Evolutionary conservation across 2,329 filamentous ascomycete genomes (phyloP), one percentile per base, ranked within the genome.

Genomic region (Nannizziopsis arthrosporioides): DNA sequence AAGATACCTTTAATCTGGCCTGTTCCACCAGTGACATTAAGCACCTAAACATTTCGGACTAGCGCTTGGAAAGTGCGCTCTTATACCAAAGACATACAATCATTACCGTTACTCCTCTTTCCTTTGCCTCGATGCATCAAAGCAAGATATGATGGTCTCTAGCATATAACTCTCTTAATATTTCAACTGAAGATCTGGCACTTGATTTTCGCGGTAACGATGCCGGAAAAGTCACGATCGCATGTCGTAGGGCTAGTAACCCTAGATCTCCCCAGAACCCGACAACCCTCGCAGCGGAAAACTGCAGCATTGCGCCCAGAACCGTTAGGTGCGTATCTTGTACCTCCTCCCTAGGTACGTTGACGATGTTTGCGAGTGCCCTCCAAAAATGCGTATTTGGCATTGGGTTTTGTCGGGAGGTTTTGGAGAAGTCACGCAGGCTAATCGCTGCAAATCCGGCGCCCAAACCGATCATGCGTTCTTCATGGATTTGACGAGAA

Each of bases 371-470:
- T 0, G 86, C 79, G 49, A 96, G 70, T 0, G 83, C 75, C 34
- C 73, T 75, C 92, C 92, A 98, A 70, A 92, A 96, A 48, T 89
- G 74, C 0, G 73, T 75, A 42, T 84, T 85, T 3, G 82, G 88
- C 66, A 78, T 92, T 0, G 82, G 88, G 56, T 89, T 89, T 40
- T 70, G 72, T 54, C 80, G 80, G 35, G 73, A 71, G 1, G 81
- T 77, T 54, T 77, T 82, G 53, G 77, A 78, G 60, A 93, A 94
- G 62, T 93, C 86, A 42, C 90, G 81, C 7, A 95, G 72, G 1
- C 86, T 80, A 34, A 96, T 73, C 1, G 89, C 80, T 0, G 88
- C 85, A 60, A 84, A 98, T 0, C 90, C 90, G 2, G 84, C 82
- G 1, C 81, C 87, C 0, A 95, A 72, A 0, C 88, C 90, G 3